A percentile compares a stretch with the other conserved stretches of the same genome.
Conservation (phyloP, 2,329 filamentous ascomycete species). For the Coniochaeta sp. region DNA sequence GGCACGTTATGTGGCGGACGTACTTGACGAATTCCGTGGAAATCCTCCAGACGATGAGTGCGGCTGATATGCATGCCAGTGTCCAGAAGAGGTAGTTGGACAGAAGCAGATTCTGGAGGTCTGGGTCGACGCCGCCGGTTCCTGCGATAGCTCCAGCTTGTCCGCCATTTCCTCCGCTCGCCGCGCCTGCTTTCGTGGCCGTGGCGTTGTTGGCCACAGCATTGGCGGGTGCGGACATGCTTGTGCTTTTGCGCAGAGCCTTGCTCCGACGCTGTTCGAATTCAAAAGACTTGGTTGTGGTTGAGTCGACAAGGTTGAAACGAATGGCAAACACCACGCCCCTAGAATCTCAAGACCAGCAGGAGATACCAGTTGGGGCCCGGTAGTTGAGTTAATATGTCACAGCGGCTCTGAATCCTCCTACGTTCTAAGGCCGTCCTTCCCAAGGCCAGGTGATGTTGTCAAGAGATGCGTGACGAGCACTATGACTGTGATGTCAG, state of each 20-base stretch:
- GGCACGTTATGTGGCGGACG: constrained; percentile 64
- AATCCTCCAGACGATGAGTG: constrained; percentile 62
- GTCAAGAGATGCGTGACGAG: neutral
- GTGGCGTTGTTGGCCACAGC: neutral
- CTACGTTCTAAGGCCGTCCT: neutral
- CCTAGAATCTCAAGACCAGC: neutral
- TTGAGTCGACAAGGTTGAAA: neutral
- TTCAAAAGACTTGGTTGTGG: neutral
- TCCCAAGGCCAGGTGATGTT: neutral
- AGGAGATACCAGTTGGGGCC: neutral
- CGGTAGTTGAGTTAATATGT: neutral
- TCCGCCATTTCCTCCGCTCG: constrained; percentile 3
- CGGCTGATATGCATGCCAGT: constrained; percentile 54
- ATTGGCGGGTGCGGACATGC: neutral
- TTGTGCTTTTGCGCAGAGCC: neutral
- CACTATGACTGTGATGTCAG: neutral
- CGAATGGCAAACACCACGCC: neutral
- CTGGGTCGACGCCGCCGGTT: constrained; percentile 24
- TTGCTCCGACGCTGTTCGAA: neutral
- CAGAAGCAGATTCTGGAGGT: constrained; percentile 44
- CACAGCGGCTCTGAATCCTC: neutral
- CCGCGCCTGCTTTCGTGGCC: constrained; percentile 3
- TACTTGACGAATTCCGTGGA: constrained; percentile 55
- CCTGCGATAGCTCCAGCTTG: constrained; percentile 5
- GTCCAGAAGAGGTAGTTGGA: constrained; percentile 55